Evolutionary conservation across 768 basidiomycete species (phyloP), one percentile per base, ranked within the genome.

Genomic region (Sarcodon sp.): DNA sequence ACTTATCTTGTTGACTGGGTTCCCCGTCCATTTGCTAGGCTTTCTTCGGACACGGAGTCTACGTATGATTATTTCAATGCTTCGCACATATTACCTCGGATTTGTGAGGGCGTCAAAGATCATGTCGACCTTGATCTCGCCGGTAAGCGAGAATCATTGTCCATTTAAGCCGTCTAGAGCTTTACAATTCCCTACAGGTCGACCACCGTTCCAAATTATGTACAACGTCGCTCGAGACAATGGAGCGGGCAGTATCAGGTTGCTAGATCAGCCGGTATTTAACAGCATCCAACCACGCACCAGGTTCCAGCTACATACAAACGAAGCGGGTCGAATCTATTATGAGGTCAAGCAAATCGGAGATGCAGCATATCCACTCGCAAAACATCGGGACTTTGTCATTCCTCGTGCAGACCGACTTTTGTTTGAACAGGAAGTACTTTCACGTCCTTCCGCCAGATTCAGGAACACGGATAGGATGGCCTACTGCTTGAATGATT

Each of bases 291-390:
- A 89, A 54, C 71, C 78, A 8, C 75, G 75, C 37, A 83, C 85
- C 3, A 77, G 86, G 43, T 84, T 92, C 67, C 85, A 89, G 52
- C 68, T 92, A 15, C 84, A 80, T 48, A 91, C 87, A 0, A 75
- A 79, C 0, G 75, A 74, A 16, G 71, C 87, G 10, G 90, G 90
- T 6, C 75, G 80, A 43, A 81, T 91, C 59, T 88, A 81, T 59
- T 97, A 96, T 57, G 87, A 92, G 60, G 83, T 97, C 52, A 82
- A 87, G 54, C 85, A 87, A 58, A 76, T 96, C 32, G 87, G 86
- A 4, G 93, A 97, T 59, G 70, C 79, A 0, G 80, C 86, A 6
- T 93, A 93, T 61, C 86, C 87, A 9, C 72, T 90, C 21, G 73
- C 78, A 15, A 77, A 83, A 52, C 78, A 77, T 66, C 73, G 71